Conservation (phyloP, 176 grass and related monocot genomes). For the Carex littledalei region DNA sequence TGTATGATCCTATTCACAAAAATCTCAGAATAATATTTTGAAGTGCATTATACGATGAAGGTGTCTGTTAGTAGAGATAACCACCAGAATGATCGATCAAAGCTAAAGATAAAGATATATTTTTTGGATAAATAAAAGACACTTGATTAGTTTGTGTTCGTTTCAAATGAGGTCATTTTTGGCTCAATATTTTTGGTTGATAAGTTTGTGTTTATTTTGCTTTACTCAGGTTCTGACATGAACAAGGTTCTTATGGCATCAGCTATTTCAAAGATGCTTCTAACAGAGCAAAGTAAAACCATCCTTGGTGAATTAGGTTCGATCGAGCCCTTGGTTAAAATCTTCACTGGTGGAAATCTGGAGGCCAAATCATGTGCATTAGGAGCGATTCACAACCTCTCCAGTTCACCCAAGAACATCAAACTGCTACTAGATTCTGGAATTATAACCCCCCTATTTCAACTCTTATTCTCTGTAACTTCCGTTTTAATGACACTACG, state of each 20-base stretch:
- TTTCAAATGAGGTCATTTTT: not conserved
- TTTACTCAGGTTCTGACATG: slow-evolving; percentile 80
- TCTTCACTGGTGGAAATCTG: slow-evolving; percentile 76
- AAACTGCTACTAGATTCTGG: slow-evolving; percentile 56
- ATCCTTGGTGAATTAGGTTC: slow-evolving; percentile 66
- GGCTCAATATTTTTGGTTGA: not conserved
- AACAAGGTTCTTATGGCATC: slow-evolving; percentile 96
- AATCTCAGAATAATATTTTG: not conserved
- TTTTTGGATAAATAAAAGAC: not conserved
- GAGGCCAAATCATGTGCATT: slow-evolving; percentile 69
- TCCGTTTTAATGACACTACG: slow-evolving; percentile 76
- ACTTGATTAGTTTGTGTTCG: not conserved
- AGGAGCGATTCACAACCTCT: slow-evolving; percentile 70
- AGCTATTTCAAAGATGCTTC: slow-evolving; percentile 79
- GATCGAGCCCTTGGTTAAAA: slow-evolving; percentile 64
- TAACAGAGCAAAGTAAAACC: slow-evolving; percentile 68
- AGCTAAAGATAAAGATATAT: not conserved
- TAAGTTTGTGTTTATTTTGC: slow-evolving; percentile 5
- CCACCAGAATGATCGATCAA: not conserved
- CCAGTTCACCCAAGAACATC: slow-evolving; percentile 50
- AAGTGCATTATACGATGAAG: not conserved
- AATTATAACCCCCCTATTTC: slow-evolving; percentile 48
- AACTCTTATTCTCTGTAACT: slow-evolving; percentile 84
- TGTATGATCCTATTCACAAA: not conserved
- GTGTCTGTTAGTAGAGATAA: not conserved